phyloP scores from a whole-genome alignment of 2,329 filamentous ascomycete species.

The Xylaria sp. region DNA sequence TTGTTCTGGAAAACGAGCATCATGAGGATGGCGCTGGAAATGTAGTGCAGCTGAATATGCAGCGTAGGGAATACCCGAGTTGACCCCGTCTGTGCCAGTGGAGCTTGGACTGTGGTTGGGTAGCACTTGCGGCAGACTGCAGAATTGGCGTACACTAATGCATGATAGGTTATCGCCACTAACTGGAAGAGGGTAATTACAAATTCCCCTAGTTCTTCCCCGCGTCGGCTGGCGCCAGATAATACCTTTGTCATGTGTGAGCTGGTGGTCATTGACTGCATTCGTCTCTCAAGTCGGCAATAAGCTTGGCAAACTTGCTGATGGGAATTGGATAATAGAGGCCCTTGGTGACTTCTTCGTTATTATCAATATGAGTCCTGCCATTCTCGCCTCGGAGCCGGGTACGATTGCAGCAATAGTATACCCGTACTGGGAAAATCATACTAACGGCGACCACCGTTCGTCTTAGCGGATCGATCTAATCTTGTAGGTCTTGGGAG shows the following conservation, averaged over 20 bases:
- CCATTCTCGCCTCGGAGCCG: neutral
- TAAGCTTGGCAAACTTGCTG: neutral
- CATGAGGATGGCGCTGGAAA: neutral
- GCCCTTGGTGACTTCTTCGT: neutral
- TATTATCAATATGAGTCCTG: neutral
- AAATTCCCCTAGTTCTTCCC: conserved; percentile 23
- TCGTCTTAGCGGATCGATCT: neutral
- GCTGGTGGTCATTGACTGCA: neutral
- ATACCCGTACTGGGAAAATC: neutral
- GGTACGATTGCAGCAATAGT: neutral
- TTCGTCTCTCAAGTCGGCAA: neutral
- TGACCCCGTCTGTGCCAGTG: conserved; percentile 5
- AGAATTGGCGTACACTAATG: conserved; percentile 3
- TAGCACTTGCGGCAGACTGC: neutral
- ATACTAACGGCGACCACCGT: conserved; percentile 13
- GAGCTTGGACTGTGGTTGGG: neutral
- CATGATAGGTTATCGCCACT: conserved; percentile 15
- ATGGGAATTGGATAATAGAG: neutral
- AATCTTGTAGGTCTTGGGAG: neutral
- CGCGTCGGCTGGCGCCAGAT: conserved; percentile 4
- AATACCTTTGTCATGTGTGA: neutral
- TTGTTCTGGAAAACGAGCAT: conserved; percentile 22
- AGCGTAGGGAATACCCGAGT: conserved; percentile 20
- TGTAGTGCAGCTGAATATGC: conserved; percentile 19
- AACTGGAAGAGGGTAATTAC: conserved; percentile 20